phyloP scores from a whole-genome alignment of 208 protist species.

The Trypanosoma cruzi region DNA sequence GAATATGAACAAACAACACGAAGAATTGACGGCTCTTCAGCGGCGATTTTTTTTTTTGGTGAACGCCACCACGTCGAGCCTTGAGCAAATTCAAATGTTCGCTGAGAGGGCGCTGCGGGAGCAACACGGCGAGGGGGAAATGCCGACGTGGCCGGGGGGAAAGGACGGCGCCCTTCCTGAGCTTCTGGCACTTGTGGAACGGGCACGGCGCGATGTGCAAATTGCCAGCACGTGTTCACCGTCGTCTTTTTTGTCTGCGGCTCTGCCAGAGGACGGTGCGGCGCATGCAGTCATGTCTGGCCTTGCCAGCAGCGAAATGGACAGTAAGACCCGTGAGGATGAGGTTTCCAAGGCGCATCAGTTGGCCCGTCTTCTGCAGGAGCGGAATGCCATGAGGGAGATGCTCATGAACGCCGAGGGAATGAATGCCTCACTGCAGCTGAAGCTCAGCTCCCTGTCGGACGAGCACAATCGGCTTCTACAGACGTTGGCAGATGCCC shows the following conservation, averaged over 20 bases:
- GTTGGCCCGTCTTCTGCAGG: conserved; percentile 15
- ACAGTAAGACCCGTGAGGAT: background rate
- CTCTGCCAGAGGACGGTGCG: background rate
- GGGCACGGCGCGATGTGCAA: conserved; percentile 15
- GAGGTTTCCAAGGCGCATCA: conserved; percentile 8
- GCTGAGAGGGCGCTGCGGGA: conserved; percentile 4
- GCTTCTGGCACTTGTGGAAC: conserved; percentile 1
- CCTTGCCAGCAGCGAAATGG: background rate
- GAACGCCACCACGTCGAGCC: conserved; percentile 3
- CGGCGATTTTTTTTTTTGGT: conserved; percentile 2
- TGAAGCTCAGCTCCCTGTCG: background rate
- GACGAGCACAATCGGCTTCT: conserved; percentile 4
- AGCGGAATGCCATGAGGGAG: conserved; percentile 8
- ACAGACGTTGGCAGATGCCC: background rate
- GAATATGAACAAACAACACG: background rate
- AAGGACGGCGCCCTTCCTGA: conserved; percentile 4
- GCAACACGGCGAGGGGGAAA: background rate
- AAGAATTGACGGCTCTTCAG: conserved; percentile 12
- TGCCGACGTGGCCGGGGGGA: background rate
- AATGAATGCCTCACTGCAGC: conserved; percentile 9
- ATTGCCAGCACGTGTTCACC: background rate
- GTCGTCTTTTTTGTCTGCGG: no score
- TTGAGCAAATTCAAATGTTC: conserved; percentile 16
- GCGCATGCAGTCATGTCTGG: background rate
- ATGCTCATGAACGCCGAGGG: conserved; percentile 12